Evolutionary conservation across 2,329 filamentous ascomycete genomes (phyloP), one percentile per base, ranked within the genome.

Genomic region (Emergomyces pasteurianus): DNA sequence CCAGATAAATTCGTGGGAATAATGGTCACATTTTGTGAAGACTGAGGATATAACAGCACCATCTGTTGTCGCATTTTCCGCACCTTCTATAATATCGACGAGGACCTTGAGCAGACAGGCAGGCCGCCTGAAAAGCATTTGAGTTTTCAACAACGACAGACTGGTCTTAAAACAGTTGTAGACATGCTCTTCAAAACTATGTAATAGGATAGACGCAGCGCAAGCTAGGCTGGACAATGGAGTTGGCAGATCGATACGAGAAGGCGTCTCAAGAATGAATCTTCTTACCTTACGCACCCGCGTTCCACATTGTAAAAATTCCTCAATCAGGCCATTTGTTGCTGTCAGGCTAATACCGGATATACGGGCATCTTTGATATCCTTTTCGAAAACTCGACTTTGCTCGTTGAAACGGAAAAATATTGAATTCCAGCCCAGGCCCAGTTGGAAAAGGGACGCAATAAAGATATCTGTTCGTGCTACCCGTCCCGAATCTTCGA

Each of bases 1-100:
- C 61, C 84, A 81, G 14, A 77, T 76, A 57, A 85, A 83, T 38
- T 81, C 80, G 65, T 88, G 82, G 62, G 90, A 86, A 5, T 85
- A 79, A 12, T 83, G 75, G 58, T 85, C 83, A 1, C 85, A 82
- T 63, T 84, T 81, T 34, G 81, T 75, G 64, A 87, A 87, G 1
- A 88, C 76, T 26, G 80, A 73, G 0, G 85, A 84, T 1, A 90
- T 73, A 28, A 87, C 77, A 28, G 82, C 77, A 60, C 86, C 83
- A 62, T 90, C 87, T 4, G 70, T 80, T 57, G 67, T 76, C 53
- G 69, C 74, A 61, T 52, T 79, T 77, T 62, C 82, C 76, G 67
- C 80, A 79, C 53, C 77, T 69, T 70, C 67, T 26, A 76, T 67
- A 50, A 77, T 73, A 50, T 70, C 68, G 34, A 71, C 69, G 26